Evolutionary conservation across 345 rosid genomes (phyloP).

Genomic region (Crucihimalaya himalaica): DNA sequence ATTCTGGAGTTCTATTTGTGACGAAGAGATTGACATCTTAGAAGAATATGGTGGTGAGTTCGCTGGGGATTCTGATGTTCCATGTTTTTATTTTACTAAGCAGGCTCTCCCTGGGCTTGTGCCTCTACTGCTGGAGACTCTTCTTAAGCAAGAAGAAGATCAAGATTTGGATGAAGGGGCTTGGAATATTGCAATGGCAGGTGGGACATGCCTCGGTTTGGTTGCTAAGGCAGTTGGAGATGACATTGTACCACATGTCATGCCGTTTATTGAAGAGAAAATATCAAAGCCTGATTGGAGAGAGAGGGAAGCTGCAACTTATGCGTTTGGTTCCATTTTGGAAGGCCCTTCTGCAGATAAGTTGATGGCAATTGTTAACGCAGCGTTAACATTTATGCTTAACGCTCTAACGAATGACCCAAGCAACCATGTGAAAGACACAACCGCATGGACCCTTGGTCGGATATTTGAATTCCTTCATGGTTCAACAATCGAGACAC

Average conservation of each 20-base stretch:
- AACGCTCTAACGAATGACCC: slow-evolving; percentile 45
- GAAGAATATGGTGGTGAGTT: slow-evolving; percentile 59
- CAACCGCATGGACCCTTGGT: slow-evolving; percentile 64
- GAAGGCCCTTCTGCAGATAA: slow-evolving; percentile 68
- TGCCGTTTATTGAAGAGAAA: slow-evolving; percentile 70
- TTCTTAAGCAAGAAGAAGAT: slow-evolving; percentile 71
- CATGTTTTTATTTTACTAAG: slow-evolving; percentile 61
- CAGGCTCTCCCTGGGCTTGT: slow-evolving; percentile 66
- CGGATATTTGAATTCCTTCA: slow-evolving; percentile 77
- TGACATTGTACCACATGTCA: slow-evolving; percentile 63
- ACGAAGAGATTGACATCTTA: slow-evolving; percentile 68
- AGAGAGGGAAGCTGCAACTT: slow-evolving; percentile 66
- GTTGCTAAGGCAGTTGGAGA: slow-evolving; percentile 72
- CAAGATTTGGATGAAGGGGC: slow-evolving; percentile 77
- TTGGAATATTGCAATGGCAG: slow-evolving; percentile 75
- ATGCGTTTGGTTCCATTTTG: slow-evolving; percentile 71
- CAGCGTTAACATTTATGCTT: slow-evolving; percentile 66
- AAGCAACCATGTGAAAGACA: slow-evolving; percentile 49
- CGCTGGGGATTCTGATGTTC: slow-evolving; percentile 56
- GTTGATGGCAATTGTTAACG: slow-evolving; percentile 54
- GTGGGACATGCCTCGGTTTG: slow-evolving; percentile 69
- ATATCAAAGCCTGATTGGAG: slow-evolving; percentile 71
- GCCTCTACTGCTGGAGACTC: slow-evolving; percentile 60
- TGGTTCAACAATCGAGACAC: slow-evolving; percentile 63
- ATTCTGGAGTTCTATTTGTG: slow-evolving; percentile 72